Evolutionary conservation across 164 flowering plant species (phyloP).

Genomic region (Macadamia integrifolia): DNA sequence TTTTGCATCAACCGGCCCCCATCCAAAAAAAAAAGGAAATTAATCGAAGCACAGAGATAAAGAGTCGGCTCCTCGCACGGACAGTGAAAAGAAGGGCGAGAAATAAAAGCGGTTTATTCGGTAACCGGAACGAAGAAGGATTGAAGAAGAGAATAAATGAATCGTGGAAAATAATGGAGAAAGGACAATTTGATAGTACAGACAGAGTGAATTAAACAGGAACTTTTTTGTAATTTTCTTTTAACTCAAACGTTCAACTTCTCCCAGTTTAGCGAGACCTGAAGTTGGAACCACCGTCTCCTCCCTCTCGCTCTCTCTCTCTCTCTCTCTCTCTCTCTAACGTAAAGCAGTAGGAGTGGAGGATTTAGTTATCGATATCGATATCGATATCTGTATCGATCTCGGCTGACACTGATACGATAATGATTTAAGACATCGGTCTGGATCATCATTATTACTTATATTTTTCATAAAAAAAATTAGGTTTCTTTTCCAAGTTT

Average conservation of each 20-base stretch:
- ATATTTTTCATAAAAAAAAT: no score
- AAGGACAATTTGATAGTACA: not conserved
- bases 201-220: not conserved
- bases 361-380: no score
- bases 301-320: not conserved
- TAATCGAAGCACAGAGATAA: not conserved
- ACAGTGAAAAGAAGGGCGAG: not conserved
- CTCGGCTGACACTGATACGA: no score
- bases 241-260: not conserved
- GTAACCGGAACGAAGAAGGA: not conserved
- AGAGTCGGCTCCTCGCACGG: not conserved
- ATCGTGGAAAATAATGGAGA: not conserved
- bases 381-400: no score
- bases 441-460: no score
- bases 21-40: not conserved
- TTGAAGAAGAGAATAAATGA: not conserved
- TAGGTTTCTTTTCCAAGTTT: no score
- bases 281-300: not conserved
- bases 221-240: not conserved
- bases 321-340: no score
- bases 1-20: not conserved
- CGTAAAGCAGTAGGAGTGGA: no score
- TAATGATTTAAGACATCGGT: no score
- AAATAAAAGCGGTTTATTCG: not conserved
- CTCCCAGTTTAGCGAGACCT: not conserved